Evolutionary conservation across 2,329 filamentous ascomycete species (phyloP), one percentile per base, ranked within the genome.

Genomic region (Ascosphaera apis): DNA sequence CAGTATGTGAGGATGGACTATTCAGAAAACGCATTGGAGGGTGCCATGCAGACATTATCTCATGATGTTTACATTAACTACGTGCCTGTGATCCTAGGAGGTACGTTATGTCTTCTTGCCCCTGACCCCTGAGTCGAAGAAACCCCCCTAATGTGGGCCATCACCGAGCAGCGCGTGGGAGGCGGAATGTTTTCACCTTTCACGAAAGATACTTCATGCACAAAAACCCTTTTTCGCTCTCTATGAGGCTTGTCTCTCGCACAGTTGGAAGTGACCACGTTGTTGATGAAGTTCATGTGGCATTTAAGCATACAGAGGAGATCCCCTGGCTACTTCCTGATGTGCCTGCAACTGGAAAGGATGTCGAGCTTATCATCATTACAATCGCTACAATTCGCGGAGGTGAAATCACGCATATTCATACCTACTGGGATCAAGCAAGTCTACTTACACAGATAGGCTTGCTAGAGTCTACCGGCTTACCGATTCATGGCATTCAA

Each of bases 381-480:
- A 65, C 57, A 36, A 63, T 73, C 6, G 66, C 72, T 2, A 61
- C 60, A 19, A 53, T 72, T 37, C 47, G 61, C 9, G 65, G 57
- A 0, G 61, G 58, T 0, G 65, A 61, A 42, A 41, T 68, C 18
- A 61, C 57, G 47, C 61, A 61, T 34, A 67, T 72, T 45, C 60
- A 66, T 37, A 47, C 72, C 3, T 72, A 72, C 43, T 73, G 69
- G 69, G 69, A 73, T 44, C 69, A 73, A 46, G 68, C 69, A 5
- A 64, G 57, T 39, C 68, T 73, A 21, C 49, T 73, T 37, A 62
- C 70, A 36, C 69, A 73, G 47, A 54, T 69, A 3, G 68, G 69
- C 0, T 43, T 72, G 41, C 40, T 73, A 40, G 66, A 72, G 54
- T 58, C 64, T 72, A 37, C 64, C 66, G 0, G 48, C 57, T 38